Evolutionary conservation across 1,284 basidiomycete species (phyloP).

Genomic region (Fomitopsis schrenkii): DNA sequence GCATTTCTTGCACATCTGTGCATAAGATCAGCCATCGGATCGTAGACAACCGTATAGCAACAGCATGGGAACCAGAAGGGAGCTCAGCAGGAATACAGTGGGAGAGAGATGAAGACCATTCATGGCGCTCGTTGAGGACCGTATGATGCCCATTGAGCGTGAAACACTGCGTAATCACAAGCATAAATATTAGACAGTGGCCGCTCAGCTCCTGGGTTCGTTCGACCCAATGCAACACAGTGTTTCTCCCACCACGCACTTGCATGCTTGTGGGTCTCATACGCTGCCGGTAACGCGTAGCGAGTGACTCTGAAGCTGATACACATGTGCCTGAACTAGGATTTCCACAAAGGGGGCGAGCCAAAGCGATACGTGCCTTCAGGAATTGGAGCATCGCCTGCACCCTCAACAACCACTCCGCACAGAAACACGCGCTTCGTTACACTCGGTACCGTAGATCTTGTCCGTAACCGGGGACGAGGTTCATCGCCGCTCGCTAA

Average conservation of each 20-base stretch:
- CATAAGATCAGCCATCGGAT: neutral
- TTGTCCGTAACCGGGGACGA: slow-evolving; percentile 29
- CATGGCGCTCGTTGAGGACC: no score
- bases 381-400: slow-evolving; percentile 61
- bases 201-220: no score
- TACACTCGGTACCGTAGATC: slow-evolving; percentile 29
- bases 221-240: no score
- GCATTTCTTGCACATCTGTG: slow-evolving; percentile 74
- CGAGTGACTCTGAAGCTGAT: neutral
- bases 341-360: neutral
- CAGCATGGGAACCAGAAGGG: neutral
- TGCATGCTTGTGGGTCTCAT: no score
- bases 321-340: neutral
- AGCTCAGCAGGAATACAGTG: neutral
- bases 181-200: no score
- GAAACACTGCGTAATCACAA: no score
- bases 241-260: no score
- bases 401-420: slow-evolving; percentile 77
- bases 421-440: slow-evolving; percentile 79
- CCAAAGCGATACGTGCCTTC: slow-evolving; percentile 43
- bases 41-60: neutral
- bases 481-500: slow-evolving; percentile 61
- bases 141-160: no score
- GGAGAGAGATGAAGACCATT: no score
- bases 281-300: no score